Base-by-base conservation (phyloP, 768 basidiomycete species). In the Stropharia rugosoannulata region DNA sequence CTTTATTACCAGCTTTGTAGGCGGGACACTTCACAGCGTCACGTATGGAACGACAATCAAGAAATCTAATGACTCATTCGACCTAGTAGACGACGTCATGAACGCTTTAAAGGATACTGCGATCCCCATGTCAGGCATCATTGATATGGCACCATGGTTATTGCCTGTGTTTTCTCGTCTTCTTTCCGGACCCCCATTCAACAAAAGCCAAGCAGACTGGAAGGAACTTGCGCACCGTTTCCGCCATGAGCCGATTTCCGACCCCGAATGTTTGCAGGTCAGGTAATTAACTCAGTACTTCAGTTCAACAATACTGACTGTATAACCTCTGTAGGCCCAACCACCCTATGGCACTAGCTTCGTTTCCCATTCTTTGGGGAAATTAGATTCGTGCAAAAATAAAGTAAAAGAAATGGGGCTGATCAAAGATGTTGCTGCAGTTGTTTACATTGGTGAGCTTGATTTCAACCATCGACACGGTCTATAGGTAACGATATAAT, bases 141-240 rank as follows among this genome's bases (percentile, higher is more conserved):
- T 81, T 15, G 78, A 80, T 47, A 39, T 57, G 2, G 32, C 73
- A 9, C 72, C 73, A 0, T 49, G 66, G 12, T 51, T 71, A 40
- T 61, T 65, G 59, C 64, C 76, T 51, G 54, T 85, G 7, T 80
- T 60, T 3, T 41, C 84, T 0, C 52, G 60, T 43, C 82, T 81
- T 76, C 62, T 78, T 29, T 81, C 82, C 3, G 80, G 80, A 15
- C 73, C 78, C 0, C 72, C 72, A 0, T 84, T 84, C 73, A 72
- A 76, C 60, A 71, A 70, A 18, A 75, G 79, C 42, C 79, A 76
- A 0, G 59, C 36, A 1, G 51, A 61, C 3, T 84, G 81, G 82
- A 67, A 67, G 29, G 65, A 63, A 48, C 59, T 68, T 11, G 65
- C 66, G 11, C 44, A 64, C 4, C 63, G 67, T 29, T 72, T 77